Conservation (phyloP, 176 grass and related monocot species). For the Dendrocalamus sinicus region DNA sequence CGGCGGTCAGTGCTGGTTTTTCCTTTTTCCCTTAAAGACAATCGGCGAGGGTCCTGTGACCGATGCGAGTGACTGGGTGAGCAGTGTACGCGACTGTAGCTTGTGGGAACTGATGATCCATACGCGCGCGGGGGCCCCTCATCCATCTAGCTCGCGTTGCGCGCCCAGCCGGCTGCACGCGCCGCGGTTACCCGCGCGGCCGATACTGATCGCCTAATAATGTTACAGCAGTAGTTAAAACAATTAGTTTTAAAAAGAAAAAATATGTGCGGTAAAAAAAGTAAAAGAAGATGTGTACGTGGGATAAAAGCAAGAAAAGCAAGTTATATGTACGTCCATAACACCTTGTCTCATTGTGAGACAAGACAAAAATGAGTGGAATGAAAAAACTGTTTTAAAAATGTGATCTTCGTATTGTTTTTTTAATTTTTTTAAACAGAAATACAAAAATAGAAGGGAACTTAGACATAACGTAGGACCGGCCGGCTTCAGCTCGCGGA, state of each 20-base stretch:
- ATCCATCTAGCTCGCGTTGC: neutral
- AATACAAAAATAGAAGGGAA: no score
- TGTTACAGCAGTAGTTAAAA: no score
- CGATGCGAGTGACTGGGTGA: slow-evolving; percentile 13
- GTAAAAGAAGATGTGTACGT: no score
- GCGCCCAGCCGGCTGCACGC: neutral
- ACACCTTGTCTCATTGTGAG: accelerated
- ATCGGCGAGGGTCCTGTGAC: neutral
- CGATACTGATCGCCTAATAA: no score
- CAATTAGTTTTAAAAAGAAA: no score
- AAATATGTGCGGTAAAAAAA: no score
- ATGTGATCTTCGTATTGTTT: accelerated
- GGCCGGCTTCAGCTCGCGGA: no score
- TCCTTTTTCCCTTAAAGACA: neutral
- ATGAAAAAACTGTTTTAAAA: no score
- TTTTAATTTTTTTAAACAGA: no score
- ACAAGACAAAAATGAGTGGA: no score
- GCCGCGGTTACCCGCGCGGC: no score
- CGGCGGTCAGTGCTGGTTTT: neutral
- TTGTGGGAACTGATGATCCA: slow-evolving; percentile 26
- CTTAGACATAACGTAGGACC: no score
- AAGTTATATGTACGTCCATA: accelerated
- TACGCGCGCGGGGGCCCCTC: neutral
- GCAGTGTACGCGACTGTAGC: slow-evolving; percentile 46
- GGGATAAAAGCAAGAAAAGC: accelerated